Evolutionary conservation across 2,329 filamentous ascomycete genomes (phyloP).

Genomic region (Arthrobotrys conoides): DNA sequence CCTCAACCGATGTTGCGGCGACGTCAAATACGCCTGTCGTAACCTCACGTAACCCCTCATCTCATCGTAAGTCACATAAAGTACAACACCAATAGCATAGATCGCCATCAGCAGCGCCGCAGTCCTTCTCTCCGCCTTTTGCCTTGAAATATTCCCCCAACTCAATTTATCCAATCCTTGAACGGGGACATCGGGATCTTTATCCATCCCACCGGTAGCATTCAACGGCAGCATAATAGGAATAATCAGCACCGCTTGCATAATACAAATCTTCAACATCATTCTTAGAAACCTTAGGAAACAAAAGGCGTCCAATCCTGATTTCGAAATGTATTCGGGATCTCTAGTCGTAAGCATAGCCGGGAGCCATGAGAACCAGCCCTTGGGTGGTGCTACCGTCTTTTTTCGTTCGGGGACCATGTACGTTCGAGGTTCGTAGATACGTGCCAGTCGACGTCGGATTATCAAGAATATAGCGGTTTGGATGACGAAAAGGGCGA

Average conservation of each 20-base stretch:
- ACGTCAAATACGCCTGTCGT: conserved; percentile 93
- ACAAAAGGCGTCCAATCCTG: conserved; percentile 96
- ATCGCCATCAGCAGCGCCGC: conserved; percentile 87
- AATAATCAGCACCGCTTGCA: conserved; percentile 81
- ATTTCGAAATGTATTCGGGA: conserved; percentile 88
- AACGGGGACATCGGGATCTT: conserved; percentile 70
- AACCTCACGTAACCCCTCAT: conserved; percentile 90
- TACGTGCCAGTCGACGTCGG: conserved; percentile 41
- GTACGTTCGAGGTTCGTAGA: conserved; percentile 56
- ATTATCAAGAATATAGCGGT: conserved; percentile 42
- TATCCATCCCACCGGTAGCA: conserved; percentile 77
- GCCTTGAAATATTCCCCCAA: conserved; percentile 84
- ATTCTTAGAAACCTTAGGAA: conserved; percentile 91
- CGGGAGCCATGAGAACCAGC: conserved; percentile 50
- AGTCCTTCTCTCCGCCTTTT: conserved; percentile 80
- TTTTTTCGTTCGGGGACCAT: conserved; percentile 59
- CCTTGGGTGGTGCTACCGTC: conserved; percentile 40
- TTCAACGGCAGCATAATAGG: conserved; percentile 91
- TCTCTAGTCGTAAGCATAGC: conserved; percentile 65
- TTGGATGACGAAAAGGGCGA: conserved; percentile 53
- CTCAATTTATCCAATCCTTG: conserved; percentile 84
- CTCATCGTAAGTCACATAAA: conserved; percentile 87
- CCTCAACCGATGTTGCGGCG: conserved; percentile 90
- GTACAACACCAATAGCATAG: conserved; percentile 84
- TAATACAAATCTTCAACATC: conserved; percentile 91